Evolutionary conservation across 106 monocot genomes (phyloP).

Genomic region (Alisma plantagoaquatica): DNA sequence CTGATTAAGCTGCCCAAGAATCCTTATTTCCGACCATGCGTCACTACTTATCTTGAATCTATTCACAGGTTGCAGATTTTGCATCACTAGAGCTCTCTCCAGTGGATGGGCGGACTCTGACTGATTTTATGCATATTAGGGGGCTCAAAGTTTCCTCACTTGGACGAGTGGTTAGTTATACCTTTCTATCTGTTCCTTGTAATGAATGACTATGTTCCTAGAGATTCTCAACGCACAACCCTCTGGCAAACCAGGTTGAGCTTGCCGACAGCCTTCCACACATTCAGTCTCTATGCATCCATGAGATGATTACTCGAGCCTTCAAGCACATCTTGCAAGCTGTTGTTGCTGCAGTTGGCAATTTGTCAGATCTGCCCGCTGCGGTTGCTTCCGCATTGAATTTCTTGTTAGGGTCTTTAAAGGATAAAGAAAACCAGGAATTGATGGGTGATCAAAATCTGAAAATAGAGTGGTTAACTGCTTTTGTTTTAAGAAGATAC

Average conservation of each 20-base stretch:
- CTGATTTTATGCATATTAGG: conserved; percentile 91
- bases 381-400: conserved; percentile 67
- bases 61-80: conserved; percentile 85
- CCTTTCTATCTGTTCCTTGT: too few relatives aligned
- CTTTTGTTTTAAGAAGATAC: conserved; percentile 59
- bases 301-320: conserved; percentile 87
- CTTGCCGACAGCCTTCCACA: conserved; percentile 79
- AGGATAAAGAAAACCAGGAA: conserved; percentile 21
- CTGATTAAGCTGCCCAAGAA: too few relatives aligned
- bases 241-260: conserved; percentile 68
- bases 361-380: conserved; percentile 35
- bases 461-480: conserved; percentile 56
- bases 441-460: conserved; percentile 31
- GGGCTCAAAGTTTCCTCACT: conserved; percentile 82
- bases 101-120: conserved; percentile 82
- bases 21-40: too few relatives aligned
- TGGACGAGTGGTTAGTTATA: conserved; percentile 74
- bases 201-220: neutral
- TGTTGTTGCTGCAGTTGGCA: conserved; percentile 54
- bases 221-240: neutral
- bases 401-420: conserved; percentile 50
- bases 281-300: conserved; percentile 78
- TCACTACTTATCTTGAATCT: too few relatives aligned
- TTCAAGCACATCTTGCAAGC: conserved; percentile 72
- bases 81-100: conserved; percentile 94